Evolutionary conservation across 2,329 filamentous ascomycete genomes (phyloP).

Genomic region (Colletotrichum siamense): DNA sequence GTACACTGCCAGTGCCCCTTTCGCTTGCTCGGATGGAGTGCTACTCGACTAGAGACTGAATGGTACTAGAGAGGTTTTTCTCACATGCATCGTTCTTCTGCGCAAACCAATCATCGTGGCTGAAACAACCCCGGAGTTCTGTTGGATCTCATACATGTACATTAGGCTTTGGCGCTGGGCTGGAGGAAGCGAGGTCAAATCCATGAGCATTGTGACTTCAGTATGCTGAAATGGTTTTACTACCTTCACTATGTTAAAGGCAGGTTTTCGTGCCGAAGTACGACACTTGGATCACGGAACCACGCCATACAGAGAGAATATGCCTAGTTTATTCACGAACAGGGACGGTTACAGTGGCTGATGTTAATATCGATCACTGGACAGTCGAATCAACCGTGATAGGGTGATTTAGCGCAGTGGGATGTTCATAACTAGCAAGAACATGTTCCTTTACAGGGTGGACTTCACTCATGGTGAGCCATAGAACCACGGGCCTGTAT

Average conservation of each 20-base stretch:
- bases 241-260: background rate
- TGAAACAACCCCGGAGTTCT: background rate
- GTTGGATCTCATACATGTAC: background rate
- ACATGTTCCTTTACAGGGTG: background rate
- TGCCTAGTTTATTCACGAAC: background rate
- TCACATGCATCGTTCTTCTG: background rate
- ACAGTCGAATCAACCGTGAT: background rate
- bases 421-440: background rate
- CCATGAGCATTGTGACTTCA: background rate
- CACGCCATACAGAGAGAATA: background rate
- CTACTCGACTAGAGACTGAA: background rate
- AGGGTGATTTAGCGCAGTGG: background rate
- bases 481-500: background rate
- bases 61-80: background rate
- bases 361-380: background rate
- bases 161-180: background rate
- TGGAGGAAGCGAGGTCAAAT: background rate
- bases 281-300: accelerated
- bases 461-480: accelerated
- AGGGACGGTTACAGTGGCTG: background rate
- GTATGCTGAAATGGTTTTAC: background rate
- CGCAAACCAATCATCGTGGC: background rate
- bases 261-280: background rate
- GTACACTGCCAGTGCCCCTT: background rate
- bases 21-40: background rate